Percentiles rank a stretch among this genome's conserved stretches.
These are phyloP conservation scores for Naumovozyma dairenensis DNA, from an alignment of 805 yeast species.

Conservation along the genomic window DNA sequence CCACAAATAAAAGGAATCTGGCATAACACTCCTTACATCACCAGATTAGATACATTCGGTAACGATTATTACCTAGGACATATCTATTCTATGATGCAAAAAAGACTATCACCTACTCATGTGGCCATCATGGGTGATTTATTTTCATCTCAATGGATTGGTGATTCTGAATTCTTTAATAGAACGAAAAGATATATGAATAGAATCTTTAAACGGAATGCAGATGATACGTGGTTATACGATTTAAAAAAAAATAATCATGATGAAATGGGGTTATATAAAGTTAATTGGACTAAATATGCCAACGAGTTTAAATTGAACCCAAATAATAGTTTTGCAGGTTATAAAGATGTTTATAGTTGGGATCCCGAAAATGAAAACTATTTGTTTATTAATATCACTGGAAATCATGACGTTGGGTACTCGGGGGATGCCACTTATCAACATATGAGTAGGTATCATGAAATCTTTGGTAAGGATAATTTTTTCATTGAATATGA, in stretches of 20 bases:
- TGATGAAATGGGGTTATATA: constrained; percentile 21
- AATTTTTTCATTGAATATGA: constrained; percentile 73
- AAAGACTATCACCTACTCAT: constrained; percentile 59
- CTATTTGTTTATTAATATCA: constrained; percentile 69
- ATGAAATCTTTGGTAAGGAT: constrained; percentile 67
- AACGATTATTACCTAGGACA: constrained; percentile 87
- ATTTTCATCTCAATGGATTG: constrained; percentile 91
- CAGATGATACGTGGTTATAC: constrained; percentile 38
- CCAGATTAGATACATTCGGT: constrained; percentile 75
- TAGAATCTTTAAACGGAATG: constrained; percentile 57
- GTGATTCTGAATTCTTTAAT: constrained; percentile 73
- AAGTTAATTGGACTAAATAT: constrained; percentile 22
- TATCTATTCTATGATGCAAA: constrained; percentile 56
- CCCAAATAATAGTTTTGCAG: constrained; percentile 33
- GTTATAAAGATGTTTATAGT: constrained; percentile 51
- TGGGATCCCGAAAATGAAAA: constrained; percentile 48
- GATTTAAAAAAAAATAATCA: constrained; percentile 31
- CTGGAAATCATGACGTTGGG: constrained; percentile 96
- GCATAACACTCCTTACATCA: constrained; percentile 59
- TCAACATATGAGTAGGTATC: constrained; percentile 80
- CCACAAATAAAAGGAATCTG: constrained; percentile 93
- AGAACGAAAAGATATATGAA: constrained; percentile 67
- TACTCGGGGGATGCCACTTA: constrained; percentile 90
- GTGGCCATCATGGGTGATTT: constrained; percentile 90
- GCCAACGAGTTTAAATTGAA: constrained; percentile 15